Base-by-base conservation (phyloP, 164 flowering plant species). In the Stephania japonica region DNA sequence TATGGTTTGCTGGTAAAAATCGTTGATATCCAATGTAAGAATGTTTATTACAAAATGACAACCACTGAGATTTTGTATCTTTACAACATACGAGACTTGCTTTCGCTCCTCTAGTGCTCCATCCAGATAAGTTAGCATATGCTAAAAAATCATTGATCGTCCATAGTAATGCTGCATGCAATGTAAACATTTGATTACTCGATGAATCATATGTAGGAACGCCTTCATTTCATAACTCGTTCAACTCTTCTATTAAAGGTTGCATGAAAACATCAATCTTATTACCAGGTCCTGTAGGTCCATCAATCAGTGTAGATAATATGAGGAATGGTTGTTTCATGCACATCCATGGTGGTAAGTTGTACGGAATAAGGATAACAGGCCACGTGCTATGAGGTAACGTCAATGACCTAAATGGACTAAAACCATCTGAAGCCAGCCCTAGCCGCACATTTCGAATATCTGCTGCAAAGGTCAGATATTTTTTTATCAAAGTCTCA, bases 251-350 rank as follows among this genome's bases (percentile, higher is more conserved):
- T 0, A 67, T 67, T 41, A 67, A 7, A 9, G 70, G 70, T 18
- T n/a, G 44, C 13, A 67, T 4, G 18, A 16, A 67, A 2, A 67
- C 69, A 41, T 41, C 69, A 67, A 67, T 67, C 7, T 67, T 42
- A 38, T 67, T 67, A 19, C n/a, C 47, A 67, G 69, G 69, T 65
- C 43, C 69, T 32, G 12, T 32, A 21, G 44, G 70, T 1, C 49
- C 13, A n/a, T n/a, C n/a, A n/a, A n/a, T n/a, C n/a, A n/a, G n/a
- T n/a, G n/a, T n/a, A n/a, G n/a, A n/a, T n/a, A n/a, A n/a, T n/a
- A n/a, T n/a, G n/a, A n/a, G n/a, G n/a, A n/a, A n/a, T n/a, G n/a
- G n/a, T n/a, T n/a, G n/a, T n/a, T n/a, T n/a, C n/a, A n/a, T n/a
- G n/a, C n/a, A n/a, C n/a, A n/a, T n/a, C n/a, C n/a, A n/a, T n/a